Evolutionary conservation across 257 asterid species (phyloP).

Genomic region (Fraxinus americana): DNA sequence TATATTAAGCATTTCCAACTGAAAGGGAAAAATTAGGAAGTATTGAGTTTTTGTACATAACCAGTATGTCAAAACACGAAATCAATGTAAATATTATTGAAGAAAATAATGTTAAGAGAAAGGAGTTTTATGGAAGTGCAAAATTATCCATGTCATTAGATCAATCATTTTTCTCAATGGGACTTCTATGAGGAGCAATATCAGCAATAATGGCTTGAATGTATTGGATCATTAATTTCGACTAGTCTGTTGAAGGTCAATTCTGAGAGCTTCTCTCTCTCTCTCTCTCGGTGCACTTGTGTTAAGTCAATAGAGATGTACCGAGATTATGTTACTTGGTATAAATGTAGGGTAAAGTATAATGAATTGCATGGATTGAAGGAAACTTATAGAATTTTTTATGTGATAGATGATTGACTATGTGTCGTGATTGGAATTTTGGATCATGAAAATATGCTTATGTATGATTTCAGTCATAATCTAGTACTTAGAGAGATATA

Average conservation of each 20-base stretch:
- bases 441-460: background rate
- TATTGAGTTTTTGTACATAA: background rate
- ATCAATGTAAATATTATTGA: background rate
- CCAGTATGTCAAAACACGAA: background rate
- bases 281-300: background rate
- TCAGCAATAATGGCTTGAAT: background rate
- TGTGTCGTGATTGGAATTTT: background rate
- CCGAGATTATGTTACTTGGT: background rate
- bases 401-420: background rate
- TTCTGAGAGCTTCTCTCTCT: background rate
- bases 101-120: background rate
- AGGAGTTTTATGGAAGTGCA: background rate
- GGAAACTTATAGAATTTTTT: background rate
- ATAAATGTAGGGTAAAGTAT: background rate
- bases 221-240: background rate
- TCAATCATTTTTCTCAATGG: background rate
- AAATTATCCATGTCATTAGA: background rate
- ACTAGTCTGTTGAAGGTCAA: background rate
- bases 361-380: background rate
- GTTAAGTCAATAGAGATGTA: background rate
- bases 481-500: background rate
- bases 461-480: background rate
- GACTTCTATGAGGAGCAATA: background rate
- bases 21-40: background rate
- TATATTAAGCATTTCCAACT: background rate